These are phyloP conservation scores for Chernovozyma aurita DNA, from an alignment of 1,139 yeast genomes.

Conservation along the genomic window DNA sequence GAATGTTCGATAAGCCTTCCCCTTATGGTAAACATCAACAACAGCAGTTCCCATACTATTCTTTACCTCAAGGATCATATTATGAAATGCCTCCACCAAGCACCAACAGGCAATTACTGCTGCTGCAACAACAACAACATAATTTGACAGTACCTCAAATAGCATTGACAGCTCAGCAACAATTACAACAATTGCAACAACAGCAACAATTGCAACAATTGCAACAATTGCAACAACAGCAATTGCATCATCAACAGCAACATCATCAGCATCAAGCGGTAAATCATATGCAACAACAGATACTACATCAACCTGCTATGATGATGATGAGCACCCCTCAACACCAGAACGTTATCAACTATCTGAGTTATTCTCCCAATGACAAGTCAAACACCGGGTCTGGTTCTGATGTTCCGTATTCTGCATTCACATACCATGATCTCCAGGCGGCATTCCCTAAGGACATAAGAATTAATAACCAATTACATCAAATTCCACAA, in stretches of 20 bases:
- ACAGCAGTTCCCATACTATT: constrained; percentile 10
- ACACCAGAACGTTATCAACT: constrained; percentile 22
- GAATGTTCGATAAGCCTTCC: constrained; percentile 37
- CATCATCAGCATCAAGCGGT: constrained; percentile 9
- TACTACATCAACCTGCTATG: constrained; percentile 18
- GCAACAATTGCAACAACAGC: constrained; percentile 13
- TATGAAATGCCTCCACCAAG: constrained; percentile 27
- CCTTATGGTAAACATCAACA: constrained; percentile 17
- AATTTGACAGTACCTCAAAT: constrained; percentile 1
- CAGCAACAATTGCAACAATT: constrained; percentile 13
- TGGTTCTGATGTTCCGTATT: constrained; percentile 1
- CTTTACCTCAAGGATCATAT: constrained; percentile 17
- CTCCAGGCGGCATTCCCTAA: constrained; percentile 3
- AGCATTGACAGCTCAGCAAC: background rate
- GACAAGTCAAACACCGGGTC: constrained; percentile 3
- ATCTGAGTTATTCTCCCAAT: constrained; percentile 6
- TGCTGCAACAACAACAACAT: constrained; percentile 7
- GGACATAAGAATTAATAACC: constrained; percentile 1
- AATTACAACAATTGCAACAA: constrained; percentile 1
- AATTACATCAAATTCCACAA: background rate
- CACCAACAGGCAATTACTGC: constrained; percentile 5
- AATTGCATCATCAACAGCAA: constrained; percentile 9
- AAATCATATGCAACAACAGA: constrained; percentile 13
- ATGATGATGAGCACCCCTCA: constrained; percentile 48
- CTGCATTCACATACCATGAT: constrained; percentile 5